These are phyloP conservation scores for Neonectria magnoliae DNA, from an alignment of 2,329 filamentous ascomycete genomes.

Conservation along the genomic window DNA sequence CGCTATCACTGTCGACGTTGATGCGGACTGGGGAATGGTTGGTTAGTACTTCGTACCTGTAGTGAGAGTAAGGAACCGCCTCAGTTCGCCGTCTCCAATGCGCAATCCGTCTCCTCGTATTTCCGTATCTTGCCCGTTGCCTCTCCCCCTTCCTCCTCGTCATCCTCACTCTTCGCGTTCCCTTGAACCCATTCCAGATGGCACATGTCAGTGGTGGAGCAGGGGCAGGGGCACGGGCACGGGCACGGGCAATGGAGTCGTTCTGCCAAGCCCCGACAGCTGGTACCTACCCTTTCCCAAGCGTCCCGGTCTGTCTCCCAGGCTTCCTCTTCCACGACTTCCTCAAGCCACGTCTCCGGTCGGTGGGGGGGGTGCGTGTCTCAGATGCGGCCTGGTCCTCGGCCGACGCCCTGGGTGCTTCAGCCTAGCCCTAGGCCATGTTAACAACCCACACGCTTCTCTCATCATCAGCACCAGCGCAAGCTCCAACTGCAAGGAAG, in stretches of 20 bases:
- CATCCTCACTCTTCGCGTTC: background rate
- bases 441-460: background rate
- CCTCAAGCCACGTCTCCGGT: background rate
- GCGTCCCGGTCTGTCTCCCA: background rate
- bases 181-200: constrained; percentile 2
- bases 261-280: constrained; percentile 1
- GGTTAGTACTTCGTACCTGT: too few relatives aligned
- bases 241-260: constrained; percentile 17
- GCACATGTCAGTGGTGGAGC: constrained; percentile 27
- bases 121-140: background rate
- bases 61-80: background rate
- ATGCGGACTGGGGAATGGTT: constrained; percentile 2
- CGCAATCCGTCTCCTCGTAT: background rate
- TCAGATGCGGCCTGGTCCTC: constrained; percentile 1
- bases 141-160: background rate
- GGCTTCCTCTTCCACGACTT: background rate
- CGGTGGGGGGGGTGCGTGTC: constrained; percentile 1
- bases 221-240: background rate
- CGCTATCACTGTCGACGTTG: background rate
- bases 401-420: background rate
- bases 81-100: background rate
- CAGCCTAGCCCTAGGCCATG: background rate
- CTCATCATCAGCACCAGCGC: background rate
- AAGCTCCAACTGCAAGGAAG: background rate
- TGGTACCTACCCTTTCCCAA: background rate